These are phyloP conservation scores for Claviceps arundinis DNA, from an alignment of 2,329 filamentous ascomycete genomes.

Conservation along the genomic window DNA sequence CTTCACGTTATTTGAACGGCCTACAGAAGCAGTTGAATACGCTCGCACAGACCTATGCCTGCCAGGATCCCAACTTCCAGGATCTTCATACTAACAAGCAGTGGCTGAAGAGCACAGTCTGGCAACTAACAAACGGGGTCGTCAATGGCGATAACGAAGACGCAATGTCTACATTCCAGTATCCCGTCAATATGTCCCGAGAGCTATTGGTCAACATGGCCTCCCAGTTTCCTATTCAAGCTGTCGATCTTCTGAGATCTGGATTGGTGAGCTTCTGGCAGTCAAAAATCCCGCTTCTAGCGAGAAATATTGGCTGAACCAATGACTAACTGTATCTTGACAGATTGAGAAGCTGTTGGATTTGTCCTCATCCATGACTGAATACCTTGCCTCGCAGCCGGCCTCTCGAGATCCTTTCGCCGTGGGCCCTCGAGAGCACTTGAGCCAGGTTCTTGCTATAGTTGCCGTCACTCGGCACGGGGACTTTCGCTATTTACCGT, in stretches of 20 bases:
- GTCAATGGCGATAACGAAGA: conserved; percentile 32
- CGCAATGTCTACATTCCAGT: conserved; percentile 47
- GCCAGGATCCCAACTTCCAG: conserved; percentile 37
- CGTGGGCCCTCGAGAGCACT: conserved; percentile 57
- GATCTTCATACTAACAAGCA: conserved; percentile 48
- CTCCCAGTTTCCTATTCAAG: conserved; percentile 55
- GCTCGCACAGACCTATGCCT: conserved; percentile 37
- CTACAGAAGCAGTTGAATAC: conserved; percentile 52
- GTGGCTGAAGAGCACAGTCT: conserved; percentile 51
- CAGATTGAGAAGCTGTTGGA: conserved; percentile 72
- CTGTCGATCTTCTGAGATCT: conserved; percentile 65
- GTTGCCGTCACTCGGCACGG: conserved; percentile 61
- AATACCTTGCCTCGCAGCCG: conserved; percentile 56
- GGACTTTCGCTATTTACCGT: conserved; percentile 61
- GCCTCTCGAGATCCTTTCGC: conserved; percentile 48
- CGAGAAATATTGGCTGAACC: background rate
- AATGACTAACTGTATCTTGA: background rate
- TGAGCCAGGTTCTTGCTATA: conserved; percentile 55
- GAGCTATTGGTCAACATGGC: conserved; percentile 54
- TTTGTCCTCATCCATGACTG: conserved; percentile 57
- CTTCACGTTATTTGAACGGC: conserved; percentile 39
- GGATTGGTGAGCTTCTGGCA: conserved; percentile 45
- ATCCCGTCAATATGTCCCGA: conserved; percentile 47
- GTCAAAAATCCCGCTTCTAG: background rate
- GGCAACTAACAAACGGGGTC: conserved; percentile 47